phyloP scores from a whole-genome alignment of 495 filamentous ascomycete species.

The Penicillium flavigenum region DNA sequence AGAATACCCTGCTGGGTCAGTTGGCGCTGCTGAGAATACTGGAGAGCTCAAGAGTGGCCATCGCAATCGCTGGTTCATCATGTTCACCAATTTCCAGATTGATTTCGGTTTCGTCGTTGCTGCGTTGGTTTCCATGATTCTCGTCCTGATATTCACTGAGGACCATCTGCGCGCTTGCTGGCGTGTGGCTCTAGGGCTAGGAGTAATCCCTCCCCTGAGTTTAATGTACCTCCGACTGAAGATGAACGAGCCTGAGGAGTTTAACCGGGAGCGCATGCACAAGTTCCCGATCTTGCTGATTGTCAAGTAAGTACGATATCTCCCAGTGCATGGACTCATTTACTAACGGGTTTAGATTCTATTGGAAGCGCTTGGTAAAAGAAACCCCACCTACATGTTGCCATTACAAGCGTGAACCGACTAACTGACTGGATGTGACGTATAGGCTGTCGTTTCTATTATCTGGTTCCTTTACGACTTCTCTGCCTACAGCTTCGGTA shows the following conservation, averaged over 20 bases:
- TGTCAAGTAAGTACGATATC: constrained; percentile 40
- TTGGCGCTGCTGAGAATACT: constrained; percentile 78
- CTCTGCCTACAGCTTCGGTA: constrained; percentile 73
- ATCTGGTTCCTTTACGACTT: constrained; percentile 98
- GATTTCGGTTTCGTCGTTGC: constrained; percentile 77
- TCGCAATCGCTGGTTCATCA: constrained; percentile 85
- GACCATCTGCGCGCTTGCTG: constrained; percentile 70
- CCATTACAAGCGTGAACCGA: neutral
- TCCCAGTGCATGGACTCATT: neutral
- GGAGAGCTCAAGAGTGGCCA: constrained; percentile 78
- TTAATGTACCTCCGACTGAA: constrained; percentile 73
- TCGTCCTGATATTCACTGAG: constrained; percentile 68
- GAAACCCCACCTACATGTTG: neutral
- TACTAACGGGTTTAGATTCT: constrained; percentile 39
- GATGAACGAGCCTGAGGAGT: constrained; percentile 81
- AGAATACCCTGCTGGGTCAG: constrained; percentile 88
- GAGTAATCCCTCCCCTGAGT: constrained; percentile 72
- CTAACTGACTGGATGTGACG: constrained; percentile 56
- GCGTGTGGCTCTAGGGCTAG: constrained; percentile 75
- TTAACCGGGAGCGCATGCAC: constrained; percentile 59
- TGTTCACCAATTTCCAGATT: constrained; percentile 90
- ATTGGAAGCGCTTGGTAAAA: constrained; percentile 50
- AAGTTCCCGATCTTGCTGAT: constrained; percentile 51
- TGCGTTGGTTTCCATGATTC: constrained; percentile 69
- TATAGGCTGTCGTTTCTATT: constrained; percentile 63